These are phyloP conservation scores for Aurinia saxatilis DNA, from an alignment of 345 rosid genomes.

Conservation along the genomic window DNA sequence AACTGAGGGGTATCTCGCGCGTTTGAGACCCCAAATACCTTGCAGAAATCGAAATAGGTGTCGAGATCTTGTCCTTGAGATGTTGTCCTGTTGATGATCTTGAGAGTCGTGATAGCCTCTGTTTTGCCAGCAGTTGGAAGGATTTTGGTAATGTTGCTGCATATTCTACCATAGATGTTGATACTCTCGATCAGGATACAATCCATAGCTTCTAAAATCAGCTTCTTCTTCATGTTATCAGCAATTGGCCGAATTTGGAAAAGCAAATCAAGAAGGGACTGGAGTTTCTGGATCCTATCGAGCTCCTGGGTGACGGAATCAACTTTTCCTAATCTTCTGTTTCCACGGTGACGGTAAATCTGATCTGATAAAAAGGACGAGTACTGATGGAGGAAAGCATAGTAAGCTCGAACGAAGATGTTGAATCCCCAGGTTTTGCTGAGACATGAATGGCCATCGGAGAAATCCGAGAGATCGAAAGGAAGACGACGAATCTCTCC, in stretches of 20 bases:
- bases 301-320: constrained; percentile 24
- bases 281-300: constrained; percentile 36
- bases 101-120: constrained; percentile 43
- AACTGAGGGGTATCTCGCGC: constrained; percentile 40
- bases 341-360: background rate
- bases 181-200: constrained; percentile 54
- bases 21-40: constrained; percentile 41
- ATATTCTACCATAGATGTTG: constrained; percentile 51
- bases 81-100: constrained; percentile 37
- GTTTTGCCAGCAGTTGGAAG: constrained; percentile 23
- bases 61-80: constrained; percentile 48
- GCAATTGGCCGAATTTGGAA: constrained; percentile 49
- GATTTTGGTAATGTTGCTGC: constrained; percentile 33
- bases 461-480: constrained; percentile 61
- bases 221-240: constrained; percentile 38
- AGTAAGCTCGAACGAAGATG: constrained; percentile 55
- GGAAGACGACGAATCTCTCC: constrained; percentile 47
- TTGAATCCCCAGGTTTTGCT: constrained; percentile 51
- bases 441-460: constrained; percentile 37
- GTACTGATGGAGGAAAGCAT: constrained; percentile 48
- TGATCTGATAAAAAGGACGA: constrained; percentile 30
- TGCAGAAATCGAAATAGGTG: constrained; percentile 46
- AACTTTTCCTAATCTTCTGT: background rate
- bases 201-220: constrained; percentile 78
- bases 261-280: constrained; percentile 50